Base-by-base conservation (phyloP, 768 basidiomycete genomes). In the Mycena vitilis region DNA sequence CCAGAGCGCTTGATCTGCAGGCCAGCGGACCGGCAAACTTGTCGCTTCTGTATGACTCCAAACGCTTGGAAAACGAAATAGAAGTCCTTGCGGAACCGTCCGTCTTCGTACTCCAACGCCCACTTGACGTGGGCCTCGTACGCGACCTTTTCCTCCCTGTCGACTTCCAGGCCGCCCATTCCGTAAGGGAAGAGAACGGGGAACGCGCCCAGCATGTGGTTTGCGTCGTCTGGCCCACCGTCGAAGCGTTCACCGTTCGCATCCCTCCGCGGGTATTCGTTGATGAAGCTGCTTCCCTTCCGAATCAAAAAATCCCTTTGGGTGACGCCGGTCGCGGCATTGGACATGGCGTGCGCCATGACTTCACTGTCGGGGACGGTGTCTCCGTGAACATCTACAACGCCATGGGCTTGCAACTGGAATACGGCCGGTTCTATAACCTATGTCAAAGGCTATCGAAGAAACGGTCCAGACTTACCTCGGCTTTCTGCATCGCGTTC, bases 151-250 rank as follows among this genome's bases (percentile, higher is more conserved):
- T 36, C 25, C 7, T 42, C 23, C 25, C 75, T n/a, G 0, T 55
- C 52, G 0, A 66, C 70, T 59, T 83, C 81, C 42, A 82, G 70
- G 0, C 80, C 81, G 0, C 81, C 81, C 22, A 45, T 25, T 0
- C 79, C 82, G 71, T 80, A 83, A 5, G 81, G 81, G 65, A 80
- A 83, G 0, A 81, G 71, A 0, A 56, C 58, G 0, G 80, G 80
- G 53, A 80, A 83, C 13, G 73, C 55, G 0, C 77, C 78, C 15
- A 80, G 63, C 0, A 79, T 45, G 52, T 79, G 79, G 58, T 80
- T 79, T 0, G 76, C 71, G 52, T 78, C 70, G 16, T 70, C 63
- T 0, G 73, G 64, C 16, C 74, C 76, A 3, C 76, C 78, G 23
- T 75, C 70, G 20, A 52, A 71, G n/a, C 71, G n/a, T 20, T 40